Conservation (phyloP, 345 rosid genomes). For the Cardiospermum halicacabum region DNA sequence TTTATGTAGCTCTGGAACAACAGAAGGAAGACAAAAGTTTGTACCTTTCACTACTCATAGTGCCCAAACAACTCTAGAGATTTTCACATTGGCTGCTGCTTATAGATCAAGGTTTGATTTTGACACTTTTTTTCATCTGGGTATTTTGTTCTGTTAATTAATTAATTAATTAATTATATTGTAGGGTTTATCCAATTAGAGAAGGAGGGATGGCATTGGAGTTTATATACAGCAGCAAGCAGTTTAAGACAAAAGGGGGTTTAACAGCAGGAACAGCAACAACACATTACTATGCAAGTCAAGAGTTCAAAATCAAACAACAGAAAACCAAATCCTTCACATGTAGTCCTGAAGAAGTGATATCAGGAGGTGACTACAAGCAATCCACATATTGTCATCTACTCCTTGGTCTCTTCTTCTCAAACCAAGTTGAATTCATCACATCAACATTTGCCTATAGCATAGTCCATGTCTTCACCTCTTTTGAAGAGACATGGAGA, state of each 20-base stretch:
- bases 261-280: conserved; percentile 83
- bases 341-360: conserved; percentile 80
- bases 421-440: conserved; percentile 56
- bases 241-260: conserved; percentile 69
- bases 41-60: conserved; percentile 81
- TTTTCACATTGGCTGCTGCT: conserved; percentile 78
- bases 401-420: conserved; percentile 68
- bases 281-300: conserved; percentile 77
- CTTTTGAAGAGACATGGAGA: conserved; percentile 69
- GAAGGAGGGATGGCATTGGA: conserved; percentile 90
- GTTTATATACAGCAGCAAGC: conserved; percentile 80
- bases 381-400: conserved; percentile 93
- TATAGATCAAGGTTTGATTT: conserved; percentile 96
- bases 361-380: conserved; percentile 68
- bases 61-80: conserved; percentile 71
- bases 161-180: too few relatives aligned
- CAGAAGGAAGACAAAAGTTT: conserved; percentile 83
- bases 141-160: too few relatives aligned
- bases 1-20: conserved; percentile 78
- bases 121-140: too few relatives aligned
- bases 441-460: conserved; percentile 84
- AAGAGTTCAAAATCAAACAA: conserved; percentile 84
- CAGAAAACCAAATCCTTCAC: conserved; percentile 65
- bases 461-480: conserved; percentile 71
- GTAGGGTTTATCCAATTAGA: conserved; percentile 63